Base-by-base conservation (phyloP, 352 stramenopile species). In the Phytophthora syringae region DNA sequence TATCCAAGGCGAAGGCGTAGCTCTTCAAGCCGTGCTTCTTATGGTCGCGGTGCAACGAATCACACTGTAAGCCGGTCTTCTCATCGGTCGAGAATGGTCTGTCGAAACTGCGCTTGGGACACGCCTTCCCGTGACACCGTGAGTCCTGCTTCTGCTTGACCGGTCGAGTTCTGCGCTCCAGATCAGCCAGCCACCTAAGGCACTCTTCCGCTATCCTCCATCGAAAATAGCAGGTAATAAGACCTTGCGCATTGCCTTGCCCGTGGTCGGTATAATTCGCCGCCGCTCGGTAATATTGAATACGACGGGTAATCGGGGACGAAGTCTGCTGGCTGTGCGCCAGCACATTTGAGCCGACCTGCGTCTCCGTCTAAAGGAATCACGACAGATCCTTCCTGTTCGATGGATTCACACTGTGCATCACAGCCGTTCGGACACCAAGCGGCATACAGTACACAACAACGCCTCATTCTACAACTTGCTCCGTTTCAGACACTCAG, bases 401-500 rank as follows among this genome's bases (percentile, higher is more conserved):
- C 56, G 56, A 57, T 43, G 9, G n/a, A 18, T 7, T 22, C n/a
- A n/a, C n/a, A n/a, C n/a, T n/a, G n/a, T n/a, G n/a, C n/a, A n/a
- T n/a, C 13, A 40, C 7, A 16, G 2, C 15, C n/a, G 3, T 60
- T 53, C 60, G 43, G 36, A 61, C 48, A 53, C 39, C 58, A 59
- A 65, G 39, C 25, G 7, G 18, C 34, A 50, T 5, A 10, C 21
- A 11, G 22, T 4, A 30, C 20, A n/a, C 1, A 25, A n/a, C 25
- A 28, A 22, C 27, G n/a, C 6, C 12, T 56, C 62, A 70, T 56
- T 70, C 54, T 16, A 27, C 34, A 65, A 70, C 40, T 65, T 70
- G 47, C 48, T 57, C 48, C 50, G 52, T 44, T 55, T 32, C 43
- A 42, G 40, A 60, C 52, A 68, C 49, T n/a, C n/a, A n/a, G n/a